Evolutionary conservation across 2,329 filamentous ascomycete genomes (phyloP).

Genomic region (Hymenoscyphus repandus): DNA sequence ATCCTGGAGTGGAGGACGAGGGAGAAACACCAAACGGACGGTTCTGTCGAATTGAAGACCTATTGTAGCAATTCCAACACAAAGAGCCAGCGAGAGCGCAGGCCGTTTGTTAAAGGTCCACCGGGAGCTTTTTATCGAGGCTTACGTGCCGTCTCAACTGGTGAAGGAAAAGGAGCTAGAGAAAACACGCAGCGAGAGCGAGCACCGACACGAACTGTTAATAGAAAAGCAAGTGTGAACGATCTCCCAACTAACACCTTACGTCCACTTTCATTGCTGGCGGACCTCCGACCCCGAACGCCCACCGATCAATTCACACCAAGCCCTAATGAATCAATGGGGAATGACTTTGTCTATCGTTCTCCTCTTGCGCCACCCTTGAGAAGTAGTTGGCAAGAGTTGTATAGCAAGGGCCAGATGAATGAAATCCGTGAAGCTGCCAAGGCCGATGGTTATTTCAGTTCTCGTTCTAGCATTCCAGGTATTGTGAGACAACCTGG

Average conservation of each 20-base stretch:
- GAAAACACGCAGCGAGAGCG: slow-evolving; percentile 6
- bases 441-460: slow-evolving; percentile 17
- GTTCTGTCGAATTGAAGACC: slow-evolving; percentile 4
- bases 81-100: slow-evolving; percentile 8
- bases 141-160: slow-evolving; percentile 13
- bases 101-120: slow-evolving; percentile 16
- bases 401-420: slow-evolving; percentile 24
- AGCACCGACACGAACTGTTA: not conserved
- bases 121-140: slow-evolving; percentile 26
- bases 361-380: slow-evolving; percentile 27
- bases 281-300: slow-evolving; percentile 11
- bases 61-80: slow-evolving; percentile 4
- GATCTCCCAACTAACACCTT: slow-evolving; percentile 20
- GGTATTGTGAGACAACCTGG: not conserved
- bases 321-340: not conserved
- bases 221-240: slow-evolving; percentile 1
- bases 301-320: not conserved
- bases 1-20: not conserved
- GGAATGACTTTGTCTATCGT: slow-evolving; percentile 23
- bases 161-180: not conserved
- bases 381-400: slow-evolving; percentile 20
- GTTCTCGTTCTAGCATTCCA: slow-evolving; percentile 4
- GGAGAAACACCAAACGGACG: slow-evolving; percentile 6
- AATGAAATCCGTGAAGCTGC: slow-evolving; percentile 16
- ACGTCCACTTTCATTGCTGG: slow-evolving; percentile 22